Base-by-base conservation (phyloP, 2,329 filamentous ascomycete species). In the Erysiphe pulchra region DNA sequence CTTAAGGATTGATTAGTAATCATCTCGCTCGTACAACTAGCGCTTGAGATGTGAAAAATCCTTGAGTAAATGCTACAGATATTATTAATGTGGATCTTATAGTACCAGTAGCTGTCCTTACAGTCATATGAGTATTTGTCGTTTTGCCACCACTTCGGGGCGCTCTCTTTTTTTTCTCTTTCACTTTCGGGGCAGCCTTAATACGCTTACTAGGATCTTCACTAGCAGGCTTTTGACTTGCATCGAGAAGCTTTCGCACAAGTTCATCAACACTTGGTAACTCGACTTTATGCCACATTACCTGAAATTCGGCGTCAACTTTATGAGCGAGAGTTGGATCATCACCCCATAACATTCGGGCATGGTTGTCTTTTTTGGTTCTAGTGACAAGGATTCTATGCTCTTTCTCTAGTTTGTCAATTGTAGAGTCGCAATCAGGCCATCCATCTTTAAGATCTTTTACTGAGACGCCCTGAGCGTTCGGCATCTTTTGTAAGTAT, bases 381-480 rank as follows among this genome's bases (percentile, higher is more conserved):
- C 86, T 75, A 18, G 83, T 80, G 6, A 94, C 83, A 33, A 95
- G 69, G 41, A 95, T 69, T 60, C 79, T 78, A 56, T 86, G 78
- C 58, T 81, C 73, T 37, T 63, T 63, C 64, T 94, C 87, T 45
- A 98, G 69, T 53, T 73, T 68, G 50, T 80, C 72, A 58, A 98
- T 80, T 10, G 80, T 72, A 17, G 78, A 72, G 49, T 86, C 76
- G 56, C 84, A 92, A 54, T 79, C 77, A 20, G 79, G 76, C 90
- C 90, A 98, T 50, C 90, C 90, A 59, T 98, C 90, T 62, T 93
- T 92, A 50, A 98, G 71, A 55, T 94, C 85, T 60, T 84, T 85
- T 50, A 95, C 83, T 34, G 70, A 70, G 46, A 95, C 73, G 12
- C 83, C 84, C 51, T 79, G 75, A 1, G 83, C 81, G 48, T 85